Percentiles rank a stretch among this genome's conserved stretches.
phyloP scores from a whole-genome alignment of 2,329 filamentous ascomycete species.

The Cercospora zeae-maydis region DNA sequence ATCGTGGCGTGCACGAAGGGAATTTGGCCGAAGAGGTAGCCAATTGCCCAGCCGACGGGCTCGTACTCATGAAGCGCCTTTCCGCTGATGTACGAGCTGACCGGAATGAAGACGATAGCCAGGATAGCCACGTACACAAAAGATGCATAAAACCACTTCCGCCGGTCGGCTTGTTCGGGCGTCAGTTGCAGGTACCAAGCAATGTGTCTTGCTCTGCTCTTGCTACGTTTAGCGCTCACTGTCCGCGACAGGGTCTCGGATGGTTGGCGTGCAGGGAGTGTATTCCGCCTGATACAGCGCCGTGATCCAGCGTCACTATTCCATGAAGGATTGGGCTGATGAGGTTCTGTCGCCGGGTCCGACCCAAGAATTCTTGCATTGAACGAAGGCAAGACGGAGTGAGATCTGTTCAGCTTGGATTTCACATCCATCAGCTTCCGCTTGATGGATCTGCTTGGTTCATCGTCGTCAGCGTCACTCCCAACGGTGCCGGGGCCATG shows the following conservation, averaged over 20 bases:
- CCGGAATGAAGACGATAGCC: constrained; percentile 63
- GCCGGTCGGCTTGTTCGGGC: constrained; percentile 66
- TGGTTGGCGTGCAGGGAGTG: constrained; percentile 24
- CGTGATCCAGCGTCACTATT: constrained; percentile 10
- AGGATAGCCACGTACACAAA: constrained; percentile 71
- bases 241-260: constrained; percentile 4
- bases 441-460: constrained; percentile 28
- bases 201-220: constrained; percentile 61
- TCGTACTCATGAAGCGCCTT: constrained; percentile 69
- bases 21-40: constrained; percentile 81
- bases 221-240: constrained; percentile 16
- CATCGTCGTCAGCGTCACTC: constrained; percentile 50
- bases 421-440: constrained; percentile 15
- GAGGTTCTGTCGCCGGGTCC: constrained; percentile 27
- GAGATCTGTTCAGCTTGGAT: constrained; percentile 23
- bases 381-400: constrained; percentile 19
- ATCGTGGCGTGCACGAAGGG: constrained; percentile 68
- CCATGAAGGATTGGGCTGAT: constrained; percentile 3
- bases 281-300: constrained; percentile 25
- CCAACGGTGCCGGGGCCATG: constrained; percentile 28
- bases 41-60: constrained; percentile 86
- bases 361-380: constrained; percentile 18
- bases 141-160: constrained; percentile 79
- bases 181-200: constrained; percentile 78
- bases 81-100: constrained; percentile 65